A percentile compares a stretch with the other conserved stretches of the same genome.
phyloP scores from a whole-genome alignment of 805 yeast genomes.

The Spathaspora gorwiae region DNA sequence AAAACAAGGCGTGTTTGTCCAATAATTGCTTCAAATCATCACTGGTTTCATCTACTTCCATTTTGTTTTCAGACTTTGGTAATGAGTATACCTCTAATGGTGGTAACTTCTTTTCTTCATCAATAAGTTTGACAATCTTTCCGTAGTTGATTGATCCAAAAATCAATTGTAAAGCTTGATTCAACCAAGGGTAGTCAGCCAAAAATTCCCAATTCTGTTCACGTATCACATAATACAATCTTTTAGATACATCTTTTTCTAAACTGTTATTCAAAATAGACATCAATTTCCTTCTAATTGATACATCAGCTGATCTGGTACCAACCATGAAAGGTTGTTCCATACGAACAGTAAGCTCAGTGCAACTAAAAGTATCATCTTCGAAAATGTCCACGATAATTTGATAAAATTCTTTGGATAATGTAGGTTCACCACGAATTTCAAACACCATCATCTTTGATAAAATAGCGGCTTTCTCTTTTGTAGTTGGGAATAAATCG shows the following conservation, averaged over 20 bases:
- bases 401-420: constrained; percentile 74
- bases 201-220: constrained; percentile 97
- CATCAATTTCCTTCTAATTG: constrained; percentile 75
- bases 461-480: constrained; percentile 91
- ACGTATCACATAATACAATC: constrained; percentile 80
- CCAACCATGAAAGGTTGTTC: constrained; percentile 96
- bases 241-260: constrained; percentile 70
- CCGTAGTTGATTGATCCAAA: constrained; percentile 69
- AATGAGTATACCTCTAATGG: constrained; percentile 42
- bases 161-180: constrained; percentile 83
- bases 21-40: constrained; percentile 19
- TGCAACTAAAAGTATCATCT: constrained; percentile 67
- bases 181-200: constrained; percentile 91
- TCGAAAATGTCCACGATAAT: constrained; percentile 86
- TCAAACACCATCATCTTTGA: constrained; percentile 93
- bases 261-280: constrained; percentile 70
- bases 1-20: constrained; percentile 24
- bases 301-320: constrained; percentile 74
- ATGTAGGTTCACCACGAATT: constrained; percentile 74
- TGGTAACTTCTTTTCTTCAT: constrained; percentile 50
- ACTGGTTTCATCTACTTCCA: constrained; percentile 23
- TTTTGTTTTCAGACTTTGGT: constrained; percentile 15
- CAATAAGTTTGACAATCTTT: constrained; percentile 41
- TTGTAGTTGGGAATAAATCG: constrained; percentile 87
- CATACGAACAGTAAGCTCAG: constrained; percentile 89